Base-by-base conservation (phyloP, 2,329 filamentous ascomycete genomes). In the Clarireedia hainanense region DNA sequence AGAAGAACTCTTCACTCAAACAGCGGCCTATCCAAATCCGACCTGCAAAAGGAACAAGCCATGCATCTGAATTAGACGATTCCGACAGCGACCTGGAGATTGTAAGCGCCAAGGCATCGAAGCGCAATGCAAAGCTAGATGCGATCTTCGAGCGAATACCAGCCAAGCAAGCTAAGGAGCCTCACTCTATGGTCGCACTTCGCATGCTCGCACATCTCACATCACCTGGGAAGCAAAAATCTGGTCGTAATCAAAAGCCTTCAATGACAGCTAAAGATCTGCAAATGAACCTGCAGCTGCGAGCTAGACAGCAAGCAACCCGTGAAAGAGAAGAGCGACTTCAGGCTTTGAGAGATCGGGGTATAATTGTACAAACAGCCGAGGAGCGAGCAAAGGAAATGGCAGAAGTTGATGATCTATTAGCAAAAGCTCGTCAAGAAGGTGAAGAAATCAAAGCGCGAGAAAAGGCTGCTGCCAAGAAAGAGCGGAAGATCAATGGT, bases 331-430 rank as follows among this genome's bases (percentile, higher is more conserved):
- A 89, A 58, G 85, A 89, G 62, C 86, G 86, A 55, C 79, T 97
- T 20, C 83, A 89, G 55, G 79, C 85, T 63, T 78, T 99, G 42
- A 84, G 81, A 65, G 85, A 86, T 10, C 90, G 88, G 70, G 94
- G 94, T 6, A 79, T 96, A 26, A 75, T 86, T 24, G 77, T 97
- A 17, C 86, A 91, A 69, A 96, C 89, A 0, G 83, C 85, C 2
- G 92, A 96, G 70, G 91, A 99, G 69, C 83, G 89, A 20, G 88
- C 91, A 67, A 81, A 83, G 36, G 87, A 95, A 68, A 83, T 90
- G 70, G 84, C 88, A 56, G 84, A 91, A 57, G 83, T 96, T 12
- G 94, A 97, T 64, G 87, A 96, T 65, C 80, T 97, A 58, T 81
- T 97, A 26, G 86, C 92, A 48, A 91, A 86, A 65, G 92, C 91